A percentile compares a stretch with the other conserved stretches of the same genome.
Conservation (phyloP, 306 rosid genomes). For the Mimosa bimucronata region DNA sequence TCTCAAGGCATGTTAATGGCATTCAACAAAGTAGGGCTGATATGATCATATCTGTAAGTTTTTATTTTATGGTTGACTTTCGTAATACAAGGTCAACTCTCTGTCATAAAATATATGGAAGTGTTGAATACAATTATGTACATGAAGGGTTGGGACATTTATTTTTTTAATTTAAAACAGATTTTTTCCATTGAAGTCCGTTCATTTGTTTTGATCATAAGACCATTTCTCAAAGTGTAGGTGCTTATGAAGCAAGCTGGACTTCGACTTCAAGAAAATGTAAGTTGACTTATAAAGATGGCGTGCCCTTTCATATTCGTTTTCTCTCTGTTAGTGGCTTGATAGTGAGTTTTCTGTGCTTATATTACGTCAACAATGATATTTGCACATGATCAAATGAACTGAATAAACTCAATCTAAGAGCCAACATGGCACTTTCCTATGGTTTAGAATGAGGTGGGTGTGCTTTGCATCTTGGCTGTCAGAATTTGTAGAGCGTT, state of each 20-base stretch:
- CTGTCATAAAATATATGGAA: constrained; percentile 26
- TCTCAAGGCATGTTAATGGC: constrained; percentile 63
- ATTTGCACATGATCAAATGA: constrained; percentile 16
- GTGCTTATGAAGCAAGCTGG: constrained; percentile 91
- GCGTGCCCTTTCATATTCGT: constrained; percentile 27
- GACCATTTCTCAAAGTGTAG: constrained; percentile 50
- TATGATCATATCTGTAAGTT: constrained; percentile 83
- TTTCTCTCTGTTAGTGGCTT: constrained; percentile 30
- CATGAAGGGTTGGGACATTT: constrained; percentile 24
- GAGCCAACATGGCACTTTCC: not conserved
- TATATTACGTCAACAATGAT: constrained; percentile 11
- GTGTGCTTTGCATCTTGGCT: constrained; percentile 9
- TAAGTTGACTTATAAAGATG: constrained; percentile 46
- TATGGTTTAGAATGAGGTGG: not conserved
- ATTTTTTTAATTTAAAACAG: not conserved
- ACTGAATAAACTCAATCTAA: constrained; percentile 3
- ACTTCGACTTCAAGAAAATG: constrained; percentile 74
- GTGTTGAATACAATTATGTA: not conserved
- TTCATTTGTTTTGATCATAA: constrained; percentile 31
- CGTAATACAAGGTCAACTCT: constrained; percentile 12
- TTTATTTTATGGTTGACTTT: constrained; percentile 20
- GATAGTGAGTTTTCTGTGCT: constrained; percentile 26
- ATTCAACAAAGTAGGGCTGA: constrained; percentile 64
- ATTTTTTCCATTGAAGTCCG: constrained; percentile 27
- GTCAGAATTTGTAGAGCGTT: not conserved